phyloP scores from a whole-genome alignment of 108 stramenopile genomes.

The Bacterosira constricta region DNA sequence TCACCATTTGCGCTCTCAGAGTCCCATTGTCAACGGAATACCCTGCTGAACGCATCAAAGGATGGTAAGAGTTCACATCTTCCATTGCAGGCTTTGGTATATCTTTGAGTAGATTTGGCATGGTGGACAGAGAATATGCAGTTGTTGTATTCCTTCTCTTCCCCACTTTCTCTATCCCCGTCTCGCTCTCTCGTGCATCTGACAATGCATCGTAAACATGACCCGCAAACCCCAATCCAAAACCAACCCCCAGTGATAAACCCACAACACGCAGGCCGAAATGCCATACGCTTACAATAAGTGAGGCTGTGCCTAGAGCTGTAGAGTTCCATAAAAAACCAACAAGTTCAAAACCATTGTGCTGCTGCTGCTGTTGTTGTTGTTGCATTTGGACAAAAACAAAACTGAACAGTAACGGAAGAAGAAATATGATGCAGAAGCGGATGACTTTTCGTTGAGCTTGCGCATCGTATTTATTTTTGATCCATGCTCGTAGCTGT shows the following conservation, averaged over 20 bases:
- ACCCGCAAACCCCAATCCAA: conserved; percentile 74
- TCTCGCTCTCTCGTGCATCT: conserved; percentile 25
- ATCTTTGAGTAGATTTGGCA: conserved; percentile 11
- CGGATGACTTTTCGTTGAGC: not conserved
- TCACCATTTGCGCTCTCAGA: conserved; percentile 45
- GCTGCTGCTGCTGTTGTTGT: not conserved
- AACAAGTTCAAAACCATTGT: not conserved
- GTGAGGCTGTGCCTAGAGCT: not conserved
- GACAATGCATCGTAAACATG: conserved; percentile 72
- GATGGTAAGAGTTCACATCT: conserved; percentile 45
- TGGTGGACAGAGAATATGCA: not conserved
- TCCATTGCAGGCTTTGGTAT: not conserved
- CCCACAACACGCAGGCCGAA: conserved; percentile 47
- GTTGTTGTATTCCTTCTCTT: conserved; percentile 10
- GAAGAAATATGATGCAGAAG: not conserved
- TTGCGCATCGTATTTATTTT: not conserved
- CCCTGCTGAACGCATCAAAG: conserved; percentile 39
- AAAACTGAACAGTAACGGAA: not conserved
- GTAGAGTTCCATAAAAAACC: not conserved
- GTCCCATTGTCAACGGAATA: conserved; percentile 27
- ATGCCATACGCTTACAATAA: conserved; percentile 16
- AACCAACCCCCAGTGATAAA: conserved; percentile 61
- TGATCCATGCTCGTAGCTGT: not conserved
- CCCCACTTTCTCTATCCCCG: not conserved
- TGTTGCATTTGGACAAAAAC: not conserved